Evolutionary conservation across 2,329 filamentous ascomycete genomes (phyloP).

Genomic region (Huntiella savannae): DNA sequence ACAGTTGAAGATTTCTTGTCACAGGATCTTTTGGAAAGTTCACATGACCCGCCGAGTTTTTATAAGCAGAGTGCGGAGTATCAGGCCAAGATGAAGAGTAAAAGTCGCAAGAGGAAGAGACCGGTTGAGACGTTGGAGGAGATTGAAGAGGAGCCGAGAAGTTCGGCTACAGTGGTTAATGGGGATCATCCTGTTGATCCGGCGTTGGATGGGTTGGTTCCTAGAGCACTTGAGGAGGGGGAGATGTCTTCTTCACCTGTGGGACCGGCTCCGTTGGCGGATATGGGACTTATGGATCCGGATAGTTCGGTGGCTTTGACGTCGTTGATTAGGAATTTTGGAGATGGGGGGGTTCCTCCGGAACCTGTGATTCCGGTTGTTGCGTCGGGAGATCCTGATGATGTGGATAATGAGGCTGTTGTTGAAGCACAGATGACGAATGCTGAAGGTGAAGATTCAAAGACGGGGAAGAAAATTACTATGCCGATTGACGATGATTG

Average conservation of each 20-base stretch:
- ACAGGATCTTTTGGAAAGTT: conserved; percentile 50
- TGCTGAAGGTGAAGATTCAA: background rate
- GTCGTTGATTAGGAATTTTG: conserved; percentile 26
- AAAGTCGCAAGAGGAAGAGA: conserved; percentile 29
- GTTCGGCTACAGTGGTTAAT: background rate
- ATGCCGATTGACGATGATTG: conserved; percentile 42
- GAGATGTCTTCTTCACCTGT: background rate
- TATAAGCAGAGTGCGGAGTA: conserved; percentile 46
- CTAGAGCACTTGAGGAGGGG: too few relatives aligned
- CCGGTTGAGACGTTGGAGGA: conserved; percentile 18
- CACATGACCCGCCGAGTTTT: conserved; percentile 68
- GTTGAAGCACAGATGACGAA: background rate
- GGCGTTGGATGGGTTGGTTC: background rate
- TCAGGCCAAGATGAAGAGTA: conserved; percentile 31
- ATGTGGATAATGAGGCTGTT: conserved; percentile 14
- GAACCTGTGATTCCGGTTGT: background rate
- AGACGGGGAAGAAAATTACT: conserved; percentile 11
- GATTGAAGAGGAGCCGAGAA: conserved; percentile 11
- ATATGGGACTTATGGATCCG: conserved; percentile 7
- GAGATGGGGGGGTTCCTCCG: conserved; percentile 15
- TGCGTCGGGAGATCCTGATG: conserved; percentile 4
- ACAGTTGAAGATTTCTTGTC: conserved; percentile 74
- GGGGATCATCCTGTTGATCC: conserved; percentile 6
- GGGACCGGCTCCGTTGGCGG: conserved; percentile 14
- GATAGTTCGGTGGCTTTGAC: conserved; percentile 19